A percentile compares a stretch with the other conserved stretches of the same genome.
Conservation (phyloP, 345 rosid species). For the Eucalyptus virginea region DNA sequence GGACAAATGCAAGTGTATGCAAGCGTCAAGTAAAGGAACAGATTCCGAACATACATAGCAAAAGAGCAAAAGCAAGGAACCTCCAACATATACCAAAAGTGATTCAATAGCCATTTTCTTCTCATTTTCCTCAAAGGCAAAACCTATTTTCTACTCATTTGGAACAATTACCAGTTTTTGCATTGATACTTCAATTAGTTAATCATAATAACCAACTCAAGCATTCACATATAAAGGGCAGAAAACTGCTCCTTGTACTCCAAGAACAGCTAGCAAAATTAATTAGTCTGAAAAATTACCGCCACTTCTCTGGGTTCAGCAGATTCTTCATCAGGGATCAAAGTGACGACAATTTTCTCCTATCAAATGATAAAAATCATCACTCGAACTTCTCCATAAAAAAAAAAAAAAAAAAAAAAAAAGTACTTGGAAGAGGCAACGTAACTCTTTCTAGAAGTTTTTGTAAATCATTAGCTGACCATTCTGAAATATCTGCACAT, state of each 20-base stretch:
- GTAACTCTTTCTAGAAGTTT: too few species aligned
- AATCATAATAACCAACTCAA: not conserved
- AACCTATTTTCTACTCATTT: constrained; percentile 76
- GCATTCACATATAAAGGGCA: not conserved
- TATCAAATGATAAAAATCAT: too few species aligned
- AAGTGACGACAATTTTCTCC: too few species aligned
- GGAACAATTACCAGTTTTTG: constrained; percentile 72
- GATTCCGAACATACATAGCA: not conserved
- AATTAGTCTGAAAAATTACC: too few species aligned
- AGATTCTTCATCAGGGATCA: too few species aligned
- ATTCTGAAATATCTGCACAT: too few species aligned
- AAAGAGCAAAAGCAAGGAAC: not conserved
- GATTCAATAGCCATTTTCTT: constrained; percentile 51
- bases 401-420: too few species aligned
- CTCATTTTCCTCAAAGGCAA: constrained; percentile 65
- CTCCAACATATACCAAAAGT: not conserved
- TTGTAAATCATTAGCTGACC: too few species aligned
- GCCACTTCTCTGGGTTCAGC: too few species aligned
- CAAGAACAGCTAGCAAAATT: not conserved
- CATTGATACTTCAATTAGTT: not conserved
- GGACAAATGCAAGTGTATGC: not conserved
- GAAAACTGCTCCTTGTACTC: not conserved
- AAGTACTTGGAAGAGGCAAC: too few species aligned
- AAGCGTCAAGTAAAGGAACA: not conserved
- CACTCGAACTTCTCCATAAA: too few species aligned